A percentile compares a stretch with the other conserved stretches of the same genome.
Conservation (phyloP, 306 rosid genomes). For the Mucuna pruriens region DNA sequence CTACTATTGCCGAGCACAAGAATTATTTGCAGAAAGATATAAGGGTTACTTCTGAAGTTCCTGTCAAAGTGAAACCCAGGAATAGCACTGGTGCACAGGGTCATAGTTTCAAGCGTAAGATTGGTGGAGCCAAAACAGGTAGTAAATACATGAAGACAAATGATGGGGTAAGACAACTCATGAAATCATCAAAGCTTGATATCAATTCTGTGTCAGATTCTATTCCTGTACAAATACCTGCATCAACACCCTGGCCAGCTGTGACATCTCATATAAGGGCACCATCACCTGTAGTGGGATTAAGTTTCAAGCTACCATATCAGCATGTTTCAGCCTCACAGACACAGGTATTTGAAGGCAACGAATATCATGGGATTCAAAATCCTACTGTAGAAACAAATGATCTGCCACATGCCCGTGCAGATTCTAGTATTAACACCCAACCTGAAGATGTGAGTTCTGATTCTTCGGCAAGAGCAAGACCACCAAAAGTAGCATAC, state of each 20-base stretch:
- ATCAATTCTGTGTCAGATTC: constrained; percentile 7
- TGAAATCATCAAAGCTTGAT: constrained; percentile 23
- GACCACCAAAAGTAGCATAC: not conserved
- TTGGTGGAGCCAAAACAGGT: not conserved
- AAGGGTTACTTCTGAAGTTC: not conserved
- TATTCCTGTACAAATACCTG: not conserved
- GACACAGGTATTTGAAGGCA: not conserved
- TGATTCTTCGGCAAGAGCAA: not conserved
- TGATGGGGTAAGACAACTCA: not conserved
- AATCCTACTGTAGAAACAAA: not conserved
- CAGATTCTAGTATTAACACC: not conserved
- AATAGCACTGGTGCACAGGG: not conserved
- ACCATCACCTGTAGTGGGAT: not conserved
- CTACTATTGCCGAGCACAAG: not conserved
- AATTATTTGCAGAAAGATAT: not conserved
- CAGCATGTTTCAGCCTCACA: not conserved
- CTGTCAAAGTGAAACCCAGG: not conserved
- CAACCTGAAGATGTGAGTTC: not conserved
- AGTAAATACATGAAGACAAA: constrained; percentile 23
- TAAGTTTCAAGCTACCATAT: constrained; percentile 3
- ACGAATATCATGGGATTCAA: not conserved
- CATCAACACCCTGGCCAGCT: not conserved
- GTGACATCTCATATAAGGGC: not conserved
- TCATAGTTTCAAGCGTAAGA: not conserved
- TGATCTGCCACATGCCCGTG: not conserved